Base-by-base conservation (phyloP, 495 filamentous ascomycete genomes). In the Bathelium albidoporum region DNA sequence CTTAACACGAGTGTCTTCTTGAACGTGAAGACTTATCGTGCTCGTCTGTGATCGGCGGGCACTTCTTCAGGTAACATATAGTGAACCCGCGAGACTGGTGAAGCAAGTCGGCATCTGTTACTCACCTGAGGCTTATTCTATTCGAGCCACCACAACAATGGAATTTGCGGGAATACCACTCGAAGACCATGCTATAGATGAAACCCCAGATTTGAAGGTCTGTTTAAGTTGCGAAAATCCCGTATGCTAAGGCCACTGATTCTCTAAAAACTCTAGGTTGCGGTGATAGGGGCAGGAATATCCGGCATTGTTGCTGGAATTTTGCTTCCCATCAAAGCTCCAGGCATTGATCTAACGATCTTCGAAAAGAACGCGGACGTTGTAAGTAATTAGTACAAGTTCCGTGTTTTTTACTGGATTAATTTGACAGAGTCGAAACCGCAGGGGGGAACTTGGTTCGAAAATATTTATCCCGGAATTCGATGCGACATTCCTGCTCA, bases 401-500 rank as follows among this genome's bases (percentile, higher is more conserved):
- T 18, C 5, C 3, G 24, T 14, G 43, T 34, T 31, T 45, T 10
- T 4, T 20, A 60, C 49, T 41, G 34, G 34, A 55, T 0, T 7
- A 26, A 34, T 16, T 61, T 18, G 26, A 61, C 45, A 7, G 28
- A 18, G 60, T 44, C 20, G 49, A n/a, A 45, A 12, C 24, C 0
- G 24, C 62, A 80, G 76, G 79, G 81, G 59, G 81, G 82, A 7
- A 82, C 80, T 20, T 84, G 82, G 80, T 79, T 76, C 26, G 81
- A 83, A 58, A 84, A 86, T 63, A 78, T 73, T 11, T 85, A 85
- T 64, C 83, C 83, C 1, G 83, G 83, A 1, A 79, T 83, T 7
- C 72, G 79, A 45, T 85, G 82, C 64, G 87, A 89, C 72, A 83
- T 88, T n/a, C 85, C 85, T 7, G 78, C 87, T 1, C 86, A 90